Evolutionary conservation across 345 rosid genomes (phyloP).

Genomic region (Eucalyptus grandis): DNA sequence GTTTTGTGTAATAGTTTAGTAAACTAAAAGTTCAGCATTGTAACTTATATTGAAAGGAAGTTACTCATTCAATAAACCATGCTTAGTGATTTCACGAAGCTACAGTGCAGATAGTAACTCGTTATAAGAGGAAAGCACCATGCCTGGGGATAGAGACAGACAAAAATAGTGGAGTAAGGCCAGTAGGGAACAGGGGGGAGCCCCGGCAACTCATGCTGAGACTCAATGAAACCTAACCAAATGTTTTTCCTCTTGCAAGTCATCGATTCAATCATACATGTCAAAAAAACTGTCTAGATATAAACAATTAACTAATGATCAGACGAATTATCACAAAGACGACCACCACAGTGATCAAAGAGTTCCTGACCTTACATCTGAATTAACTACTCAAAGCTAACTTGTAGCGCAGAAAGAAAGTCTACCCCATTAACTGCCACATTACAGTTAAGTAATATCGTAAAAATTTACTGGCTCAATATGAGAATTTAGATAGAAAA

Average conservation of each 20-base stretch:
- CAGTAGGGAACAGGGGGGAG: not conserved
- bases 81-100: not conserved
- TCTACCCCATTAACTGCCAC: not conserved
- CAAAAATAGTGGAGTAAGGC: not conserved
- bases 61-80: not conserved
- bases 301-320: not conserved
- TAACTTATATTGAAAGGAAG: not conserved
- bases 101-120: not conserved
- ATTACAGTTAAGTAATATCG: not conserved
- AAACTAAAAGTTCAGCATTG: not conserved
- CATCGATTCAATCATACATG: not conserved
- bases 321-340: not conserved
- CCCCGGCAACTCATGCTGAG: not conserved
- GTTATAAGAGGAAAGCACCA: not conserved
- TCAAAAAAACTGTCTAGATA: not conserved
- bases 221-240: not conserved
- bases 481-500: not conserved
- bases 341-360: not conserved
- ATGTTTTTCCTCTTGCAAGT: not conserved
- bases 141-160: not conserved
- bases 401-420: not conserved
- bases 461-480: not conserved
- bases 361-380: not conserved
- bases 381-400: not conserved
- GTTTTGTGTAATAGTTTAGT: not conserved